Conservation (phyloP, 2,329 filamentous ascomycete genomes). For the Lomentospora prolificans region DNA sequence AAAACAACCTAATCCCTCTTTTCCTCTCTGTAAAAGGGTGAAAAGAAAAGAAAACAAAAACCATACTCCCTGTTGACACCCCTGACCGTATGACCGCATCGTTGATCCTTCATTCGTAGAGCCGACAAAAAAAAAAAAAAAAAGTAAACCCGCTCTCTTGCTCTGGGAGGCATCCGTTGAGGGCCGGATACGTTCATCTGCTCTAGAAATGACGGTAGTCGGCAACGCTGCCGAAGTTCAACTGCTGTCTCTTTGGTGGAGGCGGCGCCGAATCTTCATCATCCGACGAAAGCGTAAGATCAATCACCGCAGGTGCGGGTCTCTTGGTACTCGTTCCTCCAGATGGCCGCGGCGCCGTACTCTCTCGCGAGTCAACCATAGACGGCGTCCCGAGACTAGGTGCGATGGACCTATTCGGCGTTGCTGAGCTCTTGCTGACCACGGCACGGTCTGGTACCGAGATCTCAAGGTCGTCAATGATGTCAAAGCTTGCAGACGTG, state of each 20-base stretch:
- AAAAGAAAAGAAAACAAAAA: background rate
- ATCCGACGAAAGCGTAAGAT: conserved; percentile 49
- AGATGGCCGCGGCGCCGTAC: conserved; percentile 1
- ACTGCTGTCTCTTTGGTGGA: conserved; percentile 36
- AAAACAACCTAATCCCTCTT: background rate
- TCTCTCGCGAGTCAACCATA: background rate
- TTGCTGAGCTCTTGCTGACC: conserved; percentile 1
- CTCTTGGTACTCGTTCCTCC: conserved; percentile 35
- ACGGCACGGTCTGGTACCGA: conserved; percentile 15
- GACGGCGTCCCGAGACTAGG: conserved; percentile 3
- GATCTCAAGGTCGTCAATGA: conserved; percentile 42
- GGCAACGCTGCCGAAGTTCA: background rate
- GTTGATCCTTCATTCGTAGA: too few relatives aligned
- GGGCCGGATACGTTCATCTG: too few relatives aligned
- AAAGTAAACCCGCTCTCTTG: too few relatives aligned
- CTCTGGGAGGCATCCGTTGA: too few relatives aligned
- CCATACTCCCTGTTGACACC: too few relatives aligned
- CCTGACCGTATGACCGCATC: too few relatives aligned
- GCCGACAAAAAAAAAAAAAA: too few relatives aligned
- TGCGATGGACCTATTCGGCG: conserved; percentile 2
- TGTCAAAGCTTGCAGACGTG: conserved; percentile 16
- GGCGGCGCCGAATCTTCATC: conserved; percentile 39
- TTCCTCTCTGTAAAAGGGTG: background rate
- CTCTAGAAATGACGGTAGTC: background rate
- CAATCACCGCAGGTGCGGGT: conserved; percentile 43